Conservation (phyloP, 2,329 filamentous ascomycete genomes). For the Shiraia sp. region DNA sequence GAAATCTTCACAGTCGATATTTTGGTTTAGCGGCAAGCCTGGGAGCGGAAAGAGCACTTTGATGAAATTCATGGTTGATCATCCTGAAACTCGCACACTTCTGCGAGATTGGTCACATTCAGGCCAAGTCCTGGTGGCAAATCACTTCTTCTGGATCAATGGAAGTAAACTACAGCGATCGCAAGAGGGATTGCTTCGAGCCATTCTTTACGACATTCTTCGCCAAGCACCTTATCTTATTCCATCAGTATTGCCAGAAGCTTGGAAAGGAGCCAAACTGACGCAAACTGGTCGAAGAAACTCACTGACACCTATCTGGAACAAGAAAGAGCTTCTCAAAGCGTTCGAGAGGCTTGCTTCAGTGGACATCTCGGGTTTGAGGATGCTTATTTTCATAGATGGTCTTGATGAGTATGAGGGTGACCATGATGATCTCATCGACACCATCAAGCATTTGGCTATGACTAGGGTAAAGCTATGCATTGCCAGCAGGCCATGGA, state of each 20-base stretch:
- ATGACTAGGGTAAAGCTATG: slow-evolving; percentile 5
- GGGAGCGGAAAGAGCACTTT: slow-evolving; percentile 55
- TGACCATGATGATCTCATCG: slow-evolving; percentile 4
- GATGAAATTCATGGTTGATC: slow-evolving; percentile 34
- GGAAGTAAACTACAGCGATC: slow-evolving; percentile 8
- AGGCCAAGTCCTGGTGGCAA: slow-evolving; percentile 2
- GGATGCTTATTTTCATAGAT: slow-evolving; percentile 14
- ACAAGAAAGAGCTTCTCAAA: not conserved
- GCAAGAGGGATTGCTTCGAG: slow-evolving; percentile 6
- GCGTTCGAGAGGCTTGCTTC: not conserved
- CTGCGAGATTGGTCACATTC: slow-evolving; percentile 2
- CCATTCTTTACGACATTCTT: slow-evolving; percentile 8
- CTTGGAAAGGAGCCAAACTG: too few relatives aligned
- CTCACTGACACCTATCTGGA: not conserved
- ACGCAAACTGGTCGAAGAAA: too few relatives aligned
- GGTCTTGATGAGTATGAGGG: slow-evolving; percentile 15
- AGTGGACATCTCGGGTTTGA: not conserved
- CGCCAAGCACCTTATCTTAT: slow-evolving; percentile 7
- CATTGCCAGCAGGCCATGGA: slow-evolving; percentile 11
- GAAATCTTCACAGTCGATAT: slow-evolving; percentile 6
- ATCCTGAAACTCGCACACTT: not conserved
- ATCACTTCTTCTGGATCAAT: slow-evolving; percentile 13
- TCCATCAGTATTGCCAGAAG: not conserved
- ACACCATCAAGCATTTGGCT: slow-evolving; percentile 1
- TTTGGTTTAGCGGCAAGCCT: slow-evolving; percentile 50